Conservation (phyloP, 2,329 filamentous ascomycete genomes). For the Cladophialophora yegresii region DNA sequence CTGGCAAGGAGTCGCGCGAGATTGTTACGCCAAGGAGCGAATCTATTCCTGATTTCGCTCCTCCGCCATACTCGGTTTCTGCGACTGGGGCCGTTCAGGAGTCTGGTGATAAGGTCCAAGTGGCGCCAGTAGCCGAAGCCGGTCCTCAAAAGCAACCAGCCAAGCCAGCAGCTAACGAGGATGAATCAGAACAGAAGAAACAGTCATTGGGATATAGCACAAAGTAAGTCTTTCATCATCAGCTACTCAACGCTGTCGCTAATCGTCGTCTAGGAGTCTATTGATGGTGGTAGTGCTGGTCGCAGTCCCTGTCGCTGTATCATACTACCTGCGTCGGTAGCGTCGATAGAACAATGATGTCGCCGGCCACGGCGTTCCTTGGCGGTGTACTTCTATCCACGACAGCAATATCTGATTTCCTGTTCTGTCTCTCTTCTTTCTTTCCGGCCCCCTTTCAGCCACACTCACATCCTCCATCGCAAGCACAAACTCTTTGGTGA, state of each 20-base stretch:
- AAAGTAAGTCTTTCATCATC: slow-evolving; percentile 15
- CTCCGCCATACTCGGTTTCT: slow-evolving; percentile 27
- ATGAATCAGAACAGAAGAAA: slow-evolving; percentile 7
- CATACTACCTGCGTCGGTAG: slow-evolving; percentile 25
- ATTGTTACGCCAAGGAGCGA: slow-evolving; percentile 18
- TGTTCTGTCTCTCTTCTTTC: background rate
- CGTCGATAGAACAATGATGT: slow-evolving; percentile 3
- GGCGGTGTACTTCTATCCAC: background rate
- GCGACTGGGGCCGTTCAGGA: background rate
- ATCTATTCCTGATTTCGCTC: slow-evolving; percentile 29
- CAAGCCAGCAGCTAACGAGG: background rate
- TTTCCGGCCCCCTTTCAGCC: background rate
- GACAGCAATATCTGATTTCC: background rate
- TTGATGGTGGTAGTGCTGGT: slow-evolving; percentile 22
- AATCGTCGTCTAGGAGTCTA: slow-evolving; percentile 7
- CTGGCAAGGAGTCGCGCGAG: background rate
- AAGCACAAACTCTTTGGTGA: background rate
- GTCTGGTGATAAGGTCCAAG: background rate
- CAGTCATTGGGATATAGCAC: slow-evolving; percentile 17
- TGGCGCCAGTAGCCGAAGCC: background rate
- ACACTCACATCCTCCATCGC: background rate
- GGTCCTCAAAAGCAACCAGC: slow-evolving; percentile 1
- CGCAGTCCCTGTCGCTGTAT: slow-evolving; percentile 25
- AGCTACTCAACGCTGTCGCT: slow-evolving; percentile 3
- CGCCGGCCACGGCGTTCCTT: background rate